Evolutionary conservation across 2,329 filamentous ascomycete genomes (phyloP), one percentile per base, ranked within the genome.

Genomic region (Coniochaeta prunicola): DNA sequence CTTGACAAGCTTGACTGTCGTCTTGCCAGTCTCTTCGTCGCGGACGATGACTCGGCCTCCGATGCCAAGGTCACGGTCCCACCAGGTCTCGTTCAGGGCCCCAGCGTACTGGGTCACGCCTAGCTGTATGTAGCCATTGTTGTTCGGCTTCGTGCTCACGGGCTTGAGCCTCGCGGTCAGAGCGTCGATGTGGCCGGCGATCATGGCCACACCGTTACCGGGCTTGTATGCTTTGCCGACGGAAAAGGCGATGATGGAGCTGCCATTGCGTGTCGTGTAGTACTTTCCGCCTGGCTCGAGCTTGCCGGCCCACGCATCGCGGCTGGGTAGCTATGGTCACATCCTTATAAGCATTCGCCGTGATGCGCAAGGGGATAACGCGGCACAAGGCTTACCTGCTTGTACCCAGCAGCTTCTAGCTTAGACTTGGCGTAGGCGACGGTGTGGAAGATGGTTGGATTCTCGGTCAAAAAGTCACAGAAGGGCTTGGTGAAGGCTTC

Each of bases 21-120:
- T 91, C 80, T 93, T 96, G 64, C 88, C 88, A 2, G 84, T 83
- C 54, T 78, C 75, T 4, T 80, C 71, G 65, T 96, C 87, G 63
- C 87, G 89, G 53, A 97, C 87, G 55, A 97, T 80, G 4, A 97
- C 93, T 50, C 92, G 82, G 40, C 94, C 94, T 63, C 92, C 94
- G 66, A 97, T 89, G 64, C 90, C 88, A 57, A 99, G 81, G 72
- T 99, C 94, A 38, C 94, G 85, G 73, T 97, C 94, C 93, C 92
- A 97, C 94, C 94, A 97, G 1, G 94, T 97, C 62, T 81, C 80
- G 70, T 92, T 94, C 62, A 97, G 76, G 1, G 80, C 92, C 56
- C 94, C 93, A 10, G 92, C 93, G 70, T 97, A 99, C 0, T 90
- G 94, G 2, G 94, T 92, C 57, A 97, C 91, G 26, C 91, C 93